Evolutionary conservation across 1,284 basidiomycete genomes (phyloP).

Genomic region (Cryptococcus floricola): DNA sequence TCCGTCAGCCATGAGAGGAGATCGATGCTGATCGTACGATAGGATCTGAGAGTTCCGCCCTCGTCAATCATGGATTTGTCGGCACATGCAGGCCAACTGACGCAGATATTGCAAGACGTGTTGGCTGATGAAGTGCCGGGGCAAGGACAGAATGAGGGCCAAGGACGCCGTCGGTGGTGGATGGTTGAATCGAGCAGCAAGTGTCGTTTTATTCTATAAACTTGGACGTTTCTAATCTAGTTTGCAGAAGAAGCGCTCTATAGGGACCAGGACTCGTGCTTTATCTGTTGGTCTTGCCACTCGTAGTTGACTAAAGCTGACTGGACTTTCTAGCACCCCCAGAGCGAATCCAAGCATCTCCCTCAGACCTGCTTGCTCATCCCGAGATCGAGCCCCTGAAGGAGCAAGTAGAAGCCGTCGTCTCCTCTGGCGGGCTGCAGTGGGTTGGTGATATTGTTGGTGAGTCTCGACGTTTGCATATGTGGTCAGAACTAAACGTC

Average conservation of each 20-base stretch:
- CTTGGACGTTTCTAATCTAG: background rate
- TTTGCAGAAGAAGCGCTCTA: constrained; percentile 60
- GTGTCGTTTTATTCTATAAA: constrained; percentile 20
- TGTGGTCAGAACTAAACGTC: background rate
- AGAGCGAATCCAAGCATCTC: constrained; percentile 30
- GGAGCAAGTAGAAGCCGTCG: constrained; percentile 83
- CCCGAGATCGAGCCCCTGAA: constrained; percentile 53
- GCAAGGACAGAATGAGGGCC: constrained; percentile 7
- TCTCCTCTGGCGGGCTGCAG: constrained; percentile 86
- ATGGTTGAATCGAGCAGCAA: constrained; percentile 87
- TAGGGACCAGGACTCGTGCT: constrained; percentile 53
- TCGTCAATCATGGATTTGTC: constrained; percentile 79
- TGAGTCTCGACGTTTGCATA: constrained; percentile 35
- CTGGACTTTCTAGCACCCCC: constrained; percentile 15
- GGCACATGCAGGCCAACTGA: constrained; percentile 90
- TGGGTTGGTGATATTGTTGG: constrained; percentile 98
- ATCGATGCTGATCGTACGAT: constrained; percentile 3
- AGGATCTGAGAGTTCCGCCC: constrained; percentile 91
- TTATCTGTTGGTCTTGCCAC: constrained; percentile 20
- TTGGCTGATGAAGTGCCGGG: constrained; percentile 62
- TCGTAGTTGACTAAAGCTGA: background rate
- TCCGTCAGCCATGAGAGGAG: background rate
- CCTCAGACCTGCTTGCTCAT: constrained; percentile 31
- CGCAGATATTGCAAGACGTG: constrained; percentile 71
- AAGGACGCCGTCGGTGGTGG: constrained; percentile 23